Base-by-base conservation (phyloP, 768 basidiomycete genomes). In the Calocybe indica region DNA sequence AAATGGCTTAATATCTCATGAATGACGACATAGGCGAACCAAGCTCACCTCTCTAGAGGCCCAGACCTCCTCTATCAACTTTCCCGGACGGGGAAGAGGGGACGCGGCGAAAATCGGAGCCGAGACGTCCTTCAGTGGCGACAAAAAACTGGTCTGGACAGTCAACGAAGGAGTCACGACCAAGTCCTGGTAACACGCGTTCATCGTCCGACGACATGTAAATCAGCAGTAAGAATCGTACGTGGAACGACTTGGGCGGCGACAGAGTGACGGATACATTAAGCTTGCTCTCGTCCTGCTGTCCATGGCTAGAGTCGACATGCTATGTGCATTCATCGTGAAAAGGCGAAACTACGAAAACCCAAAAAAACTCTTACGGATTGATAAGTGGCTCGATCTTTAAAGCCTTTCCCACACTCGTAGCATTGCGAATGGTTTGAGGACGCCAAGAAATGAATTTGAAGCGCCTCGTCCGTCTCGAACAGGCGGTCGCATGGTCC, bases 401-500 rank as follows among this genome's bases (percentile, higher is more conserved):
- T 51, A 47, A 75, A 77, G 30, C 74, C 71, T 39, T 66, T 43
- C n/a, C 60, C 55, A 44, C 77, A 79, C 30, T 60, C 55, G 22
- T 57, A 50, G 47, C 78, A 78, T 45, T 68, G 70, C 2, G 78
- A 74, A 57, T 79, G 78, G 12, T 52, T 58, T 15, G 63, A 58
- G 12, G 77, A 75, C 8, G 62, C 61, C 13, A 50, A 59, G 53
- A 70, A 73, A 50, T 79, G 77, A 30, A 60, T 61, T 39, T 68
- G 62, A 22, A 74, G 50, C 13, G 61, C 55, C 15, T 68, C 64
- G 1, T 57, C 43, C 10, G 62, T 62, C 36, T 69, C 64, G 48
- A 78, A 78, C 32, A 66, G 66, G 46, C 65, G 62, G 7, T 60
- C 63, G 53, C 76, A 78, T 3, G 55, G 46, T 33, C 57, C 52